Conservation (phyloP, 768 basidiomycete genomes). For the Daedalea quercina region DNA sequence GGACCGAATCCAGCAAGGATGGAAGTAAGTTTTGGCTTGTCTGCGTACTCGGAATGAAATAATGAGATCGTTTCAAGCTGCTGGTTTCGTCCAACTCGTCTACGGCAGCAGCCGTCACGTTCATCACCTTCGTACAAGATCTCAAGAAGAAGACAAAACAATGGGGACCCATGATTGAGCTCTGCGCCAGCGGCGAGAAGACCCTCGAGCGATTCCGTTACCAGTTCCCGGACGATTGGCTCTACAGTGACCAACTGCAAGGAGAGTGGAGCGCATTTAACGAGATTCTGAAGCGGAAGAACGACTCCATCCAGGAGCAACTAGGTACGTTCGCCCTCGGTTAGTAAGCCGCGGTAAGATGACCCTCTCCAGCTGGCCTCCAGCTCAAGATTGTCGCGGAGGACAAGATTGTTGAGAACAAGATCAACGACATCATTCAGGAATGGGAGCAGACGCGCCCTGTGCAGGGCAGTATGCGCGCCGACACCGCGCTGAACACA, state of each 20-base stretch:
- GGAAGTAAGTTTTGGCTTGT: constrained; percentile 21
- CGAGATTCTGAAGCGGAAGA: constrained; percentile 96
- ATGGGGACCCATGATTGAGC: constrained; percentile 96
- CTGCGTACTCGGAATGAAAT: neutral
- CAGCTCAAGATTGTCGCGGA: constrained; percentile 99
- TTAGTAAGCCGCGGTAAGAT: neutral
- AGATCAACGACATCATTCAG: constrained; percentile 80
- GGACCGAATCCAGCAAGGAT: constrained; percentile 17
- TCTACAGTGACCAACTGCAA: constrained; percentile 94
- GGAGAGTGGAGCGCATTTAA: constrained; percentile 99
- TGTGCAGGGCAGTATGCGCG: constrained; percentile 93
- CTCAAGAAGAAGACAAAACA: constrained; percentile 93
- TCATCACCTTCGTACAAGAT: constrained; percentile 99
- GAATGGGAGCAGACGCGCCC: constrained; percentile 98
- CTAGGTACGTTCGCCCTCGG: constrained; percentile 50
- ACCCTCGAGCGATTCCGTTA: constrained; percentile 95
- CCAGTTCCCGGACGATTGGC: constrained; percentile 96
- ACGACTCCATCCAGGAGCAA: constrained; percentile 97
- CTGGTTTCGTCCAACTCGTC: constrained; percentile 79
- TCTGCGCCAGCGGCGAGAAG: constrained; percentile 93
- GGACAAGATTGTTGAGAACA: constrained; percentile 96
- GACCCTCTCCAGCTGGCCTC: constrained; percentile 62
- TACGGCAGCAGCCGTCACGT: constrained; percentile 96
- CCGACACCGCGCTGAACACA: constrained; percentile 92
- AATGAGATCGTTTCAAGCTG: constrained; percentile 14